A percentile compares a stretch with the other conserved stretches of the same genome.
Evolutionary conservation across 2,329 filamentous ascomycete genomes (phyloP).

Genomic region (Diaporthe sp.): DNA sequence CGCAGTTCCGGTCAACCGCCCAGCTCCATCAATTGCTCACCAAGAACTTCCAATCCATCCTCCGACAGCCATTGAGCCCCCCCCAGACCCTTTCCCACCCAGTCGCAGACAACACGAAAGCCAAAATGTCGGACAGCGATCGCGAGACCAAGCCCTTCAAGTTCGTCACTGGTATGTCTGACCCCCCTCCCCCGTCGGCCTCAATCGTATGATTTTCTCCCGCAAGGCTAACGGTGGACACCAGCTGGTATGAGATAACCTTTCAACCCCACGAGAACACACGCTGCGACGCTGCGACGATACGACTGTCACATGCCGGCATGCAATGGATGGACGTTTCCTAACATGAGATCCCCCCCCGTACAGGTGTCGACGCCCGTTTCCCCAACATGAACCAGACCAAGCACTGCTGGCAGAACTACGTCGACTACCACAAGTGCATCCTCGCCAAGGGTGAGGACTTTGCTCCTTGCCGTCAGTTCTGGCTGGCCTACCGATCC

Average conservation of each 20-base stretch:
- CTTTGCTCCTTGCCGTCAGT: slow-evolving; percentile 96
- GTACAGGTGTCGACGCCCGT: slow-evolving; percentile 95
- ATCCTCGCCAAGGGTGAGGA: slow-evolving; percentile 98
- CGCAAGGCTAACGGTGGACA: slow-evolving; percentile 39
- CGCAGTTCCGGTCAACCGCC: slow-evolving; percentile 35
- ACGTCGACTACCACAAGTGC: slow-evolving; percentile 99
- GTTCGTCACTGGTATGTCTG: slow-evolving; percentile 94
- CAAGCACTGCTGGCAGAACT: slow-evolving; percentile 99
- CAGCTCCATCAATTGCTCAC: slow-evolving; percentile 41
- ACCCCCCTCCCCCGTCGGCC: slow-evolving; percentile 39
- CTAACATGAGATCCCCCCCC: slow-evolving; percentile 33
- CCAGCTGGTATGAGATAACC: slow-evolving; percentile 41
- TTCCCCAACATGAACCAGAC: slow-evolving; percentile 99
- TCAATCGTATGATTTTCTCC: slow-evolving; percentile 40
- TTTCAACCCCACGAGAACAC: neutral
- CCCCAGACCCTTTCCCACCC: slow-evolving; percentile 42
- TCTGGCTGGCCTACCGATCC: slow-evolving; percentile 95
- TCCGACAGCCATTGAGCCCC: slow-evolving; percentile 46
- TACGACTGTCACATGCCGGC: slow-evolving; percentile 4
- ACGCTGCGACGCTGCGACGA: slow-evolving; percentile 19
- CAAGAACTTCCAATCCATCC: slow-evolving; percentile 13
- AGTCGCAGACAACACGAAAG: slow-evolving; percentile 49
- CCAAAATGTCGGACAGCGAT: slow-evolving; percentile 93
- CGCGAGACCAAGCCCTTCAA: slow-evolving; percentile 98
- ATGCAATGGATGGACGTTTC: slow-evolving; percentile 42